Percentiles rank a stretch among this genome's conserved stretches.
Conservation (phyloP, 495 filamentous ascomycete genomes). For the Talaromyces proteolyticus region DNA sequence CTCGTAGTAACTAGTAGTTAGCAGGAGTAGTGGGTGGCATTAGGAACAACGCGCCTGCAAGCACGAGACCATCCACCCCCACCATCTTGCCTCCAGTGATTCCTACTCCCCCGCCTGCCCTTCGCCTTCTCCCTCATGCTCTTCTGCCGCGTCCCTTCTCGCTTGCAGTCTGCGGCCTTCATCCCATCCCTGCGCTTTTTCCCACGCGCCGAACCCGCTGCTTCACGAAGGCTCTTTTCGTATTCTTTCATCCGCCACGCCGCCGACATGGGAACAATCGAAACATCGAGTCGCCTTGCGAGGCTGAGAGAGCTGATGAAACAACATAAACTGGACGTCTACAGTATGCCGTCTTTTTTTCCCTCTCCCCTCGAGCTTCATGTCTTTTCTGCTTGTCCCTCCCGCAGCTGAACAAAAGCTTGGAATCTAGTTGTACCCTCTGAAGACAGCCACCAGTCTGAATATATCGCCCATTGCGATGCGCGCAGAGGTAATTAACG, state of each 20-base stretch:
- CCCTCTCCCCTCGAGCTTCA: constrained; percentile 11
- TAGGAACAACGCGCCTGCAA: background rate
- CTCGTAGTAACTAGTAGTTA: background rate
- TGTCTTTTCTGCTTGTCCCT: background rate
- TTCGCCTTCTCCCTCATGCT: constrained; percentile 25
- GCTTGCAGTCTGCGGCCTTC: constrained; percentile 25
- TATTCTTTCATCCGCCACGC: constrained; percentile 24
- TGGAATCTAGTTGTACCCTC: constrained; percentile 75
- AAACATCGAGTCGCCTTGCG: constrained; percentile 73
- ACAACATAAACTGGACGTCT: constrained; percentile 80
- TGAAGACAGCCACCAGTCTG: constrained; percentile 95
- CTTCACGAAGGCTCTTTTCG: constrained; percentile 9
- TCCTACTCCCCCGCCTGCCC: background rate
- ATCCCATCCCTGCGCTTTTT: constrained; percentile 24
- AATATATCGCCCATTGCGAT: constrained; percentile 95
- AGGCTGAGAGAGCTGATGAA: constrained; percentile 84
- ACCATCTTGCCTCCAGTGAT: background rate
- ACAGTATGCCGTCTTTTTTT: constrained; percentile 55
- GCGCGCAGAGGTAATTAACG: constrained; percentile 65
- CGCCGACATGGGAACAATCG: constrained; percentile 74
- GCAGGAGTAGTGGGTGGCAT: background rate
- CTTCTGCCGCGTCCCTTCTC: constrained; percentile 28
- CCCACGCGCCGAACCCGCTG: background rate
- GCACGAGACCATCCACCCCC: constrained; percentile 7
- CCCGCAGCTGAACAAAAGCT: constrained; percentile 11